Evolutionary conservation across 2,329 filamentous ascomycete genomes (phyloP).

Genomic region (Aphanoascus verrucosus): DNA sequence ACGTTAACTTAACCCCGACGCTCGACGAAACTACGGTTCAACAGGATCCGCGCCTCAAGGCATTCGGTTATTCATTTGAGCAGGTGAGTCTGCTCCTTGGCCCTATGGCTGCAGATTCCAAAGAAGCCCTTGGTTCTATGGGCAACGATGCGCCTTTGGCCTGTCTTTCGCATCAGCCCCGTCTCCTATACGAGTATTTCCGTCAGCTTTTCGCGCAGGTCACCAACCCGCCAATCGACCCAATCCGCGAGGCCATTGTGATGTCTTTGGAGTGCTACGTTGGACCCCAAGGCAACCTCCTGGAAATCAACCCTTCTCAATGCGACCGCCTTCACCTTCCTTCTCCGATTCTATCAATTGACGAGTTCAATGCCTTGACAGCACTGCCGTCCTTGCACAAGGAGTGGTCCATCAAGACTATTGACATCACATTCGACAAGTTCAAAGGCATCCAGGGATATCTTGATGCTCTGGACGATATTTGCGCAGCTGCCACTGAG

Average conservation of each 20-base stretch:
- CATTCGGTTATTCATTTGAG: constrained; percentile 91
- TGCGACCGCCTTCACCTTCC: constrained; percentile 76
- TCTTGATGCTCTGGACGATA: constrained; percentile 72
- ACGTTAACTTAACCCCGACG: constrained; percentile 53
- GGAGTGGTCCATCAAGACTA: constrained; percentile 77
- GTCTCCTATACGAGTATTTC: constrained; percentile 92
- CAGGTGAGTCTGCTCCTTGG: constrained; percentile 85
- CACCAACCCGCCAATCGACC: constrained; percentile 94
- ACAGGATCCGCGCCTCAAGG: constrained; percentile 70
- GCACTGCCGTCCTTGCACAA: constrained; percentile 62
- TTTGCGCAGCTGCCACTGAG: constrained; percentile 73
- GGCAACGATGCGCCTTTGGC: constrained; percentile 91
- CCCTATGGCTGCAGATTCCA: constrained; percentile 94
- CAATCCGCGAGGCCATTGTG: constrained; percentile 92
- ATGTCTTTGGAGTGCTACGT: constrained; percentile 97
- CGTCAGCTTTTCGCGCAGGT: constrained; percentile 95
- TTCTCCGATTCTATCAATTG: constrained; percentile 78
- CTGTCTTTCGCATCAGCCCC: constrained; percentile 79
- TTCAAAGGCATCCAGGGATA: constrained; percentile 72
- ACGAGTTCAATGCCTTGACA: constrained; percentile 79
- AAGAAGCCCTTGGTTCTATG: constrained; percentile 95
- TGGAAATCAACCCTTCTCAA: constrained; percentile 86
- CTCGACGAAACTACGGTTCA: constrained; percentile 63
- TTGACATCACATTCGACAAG: constrained; percentile 91
- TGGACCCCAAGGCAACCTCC: constrained; percentile 84